A percentile compares a stretch with the other conserved stretches of the same genome.
Conservation (phyloP, 1,284 basidiomycete genomes). For the Cryptococcus sp. region DNA sequence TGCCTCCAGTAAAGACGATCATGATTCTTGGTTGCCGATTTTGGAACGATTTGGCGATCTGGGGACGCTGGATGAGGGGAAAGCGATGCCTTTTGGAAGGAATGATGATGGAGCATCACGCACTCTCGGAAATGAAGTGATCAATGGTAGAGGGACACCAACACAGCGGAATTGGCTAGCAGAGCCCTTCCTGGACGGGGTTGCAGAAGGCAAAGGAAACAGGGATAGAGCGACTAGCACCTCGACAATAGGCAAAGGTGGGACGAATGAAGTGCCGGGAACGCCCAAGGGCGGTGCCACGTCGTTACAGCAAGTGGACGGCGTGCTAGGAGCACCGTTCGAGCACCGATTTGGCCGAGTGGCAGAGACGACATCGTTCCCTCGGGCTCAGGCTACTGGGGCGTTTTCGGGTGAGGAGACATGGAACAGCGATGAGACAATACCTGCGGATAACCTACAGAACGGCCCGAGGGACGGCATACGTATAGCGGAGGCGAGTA, state of each 20-base stretch:
- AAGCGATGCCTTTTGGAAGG: background rate
- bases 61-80: conserved; percentile 5
- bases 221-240: conserved; percentile 16
- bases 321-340: conserved; percentile 11
- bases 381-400: conserved; percentile 1
- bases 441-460: conserved; percentile 6
- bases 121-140: background rate
- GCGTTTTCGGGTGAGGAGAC: conserved; percentile 11
- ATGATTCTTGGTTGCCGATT: conserved; percentile 21
- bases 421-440: conserved; percentile 15
- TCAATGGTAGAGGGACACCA: conserved; percentile 16
- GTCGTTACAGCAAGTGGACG: conserved; percentile 8
- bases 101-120: background rate
- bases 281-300: conserved; percentile 11
- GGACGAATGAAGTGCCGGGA: conserved; percentile 1
- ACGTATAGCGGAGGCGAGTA: background rate
- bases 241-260: conserved; percentile 13
- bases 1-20: background rate
- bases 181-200: conserved; percentile 3
- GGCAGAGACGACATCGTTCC: no score
- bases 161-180: conserved; percentile 17
- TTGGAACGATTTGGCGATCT: conserved; percentile 18
- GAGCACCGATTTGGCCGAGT: background rate
- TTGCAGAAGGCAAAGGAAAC: background rate
- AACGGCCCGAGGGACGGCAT: background rate